Base-by-base conservation (phyloP, 2,329 filamentous ascomycete genomes). In the Paecilomyces dactylethromorphus region DNA sequence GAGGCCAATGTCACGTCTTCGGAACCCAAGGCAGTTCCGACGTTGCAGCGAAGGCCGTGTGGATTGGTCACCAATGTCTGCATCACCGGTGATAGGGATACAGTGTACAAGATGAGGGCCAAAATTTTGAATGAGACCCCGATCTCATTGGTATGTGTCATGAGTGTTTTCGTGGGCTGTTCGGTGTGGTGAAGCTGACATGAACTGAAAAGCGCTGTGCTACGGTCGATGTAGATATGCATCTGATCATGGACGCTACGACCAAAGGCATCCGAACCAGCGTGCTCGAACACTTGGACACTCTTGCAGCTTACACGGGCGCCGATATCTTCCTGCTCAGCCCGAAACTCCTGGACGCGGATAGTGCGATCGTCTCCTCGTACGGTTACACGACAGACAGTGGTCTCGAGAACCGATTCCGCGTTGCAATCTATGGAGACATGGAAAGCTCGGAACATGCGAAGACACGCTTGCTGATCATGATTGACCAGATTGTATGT, bases 301-400 rank as follows among this genome's bases (percentile, higher is more conserved):
- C 88, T 63, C 88, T 96, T 69, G 90, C 94, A 11, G 84, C 82
- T 65, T 95, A 89, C 70, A 97, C 92, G 62, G 94, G 94, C 56
- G 93, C 96, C 57, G 94, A 99, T 75, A 95, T 99, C 66, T 99
- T 99, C 76, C 81, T 99, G 54, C 84, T 99, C 55, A 92, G 92
- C 59, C 92, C 94, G 3, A 96, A 95, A 75, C 83, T 92, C 63
- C 87, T 89, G 29, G 84, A 87, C 70, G 89, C 90, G 12, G 87
- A 95, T 65, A 87, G 88, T 52, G 86, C 88, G 58, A 83, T 87
- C 49, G 81, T 89, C 63, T 89, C 89, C 53, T 91, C 90, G 64
- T 86, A 87, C 71, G 84, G 85, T 31, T 90, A 91, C 69, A 86
- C 86, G 39, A 87, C 94, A 69, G 87, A 94, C 69, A 90, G 90